These are phyloP conservation scores for Sporothrix inflata DNA, from an alignment of 2,329 filamentous ascomycete genomes.

Conservation along the genomic window DNA sequence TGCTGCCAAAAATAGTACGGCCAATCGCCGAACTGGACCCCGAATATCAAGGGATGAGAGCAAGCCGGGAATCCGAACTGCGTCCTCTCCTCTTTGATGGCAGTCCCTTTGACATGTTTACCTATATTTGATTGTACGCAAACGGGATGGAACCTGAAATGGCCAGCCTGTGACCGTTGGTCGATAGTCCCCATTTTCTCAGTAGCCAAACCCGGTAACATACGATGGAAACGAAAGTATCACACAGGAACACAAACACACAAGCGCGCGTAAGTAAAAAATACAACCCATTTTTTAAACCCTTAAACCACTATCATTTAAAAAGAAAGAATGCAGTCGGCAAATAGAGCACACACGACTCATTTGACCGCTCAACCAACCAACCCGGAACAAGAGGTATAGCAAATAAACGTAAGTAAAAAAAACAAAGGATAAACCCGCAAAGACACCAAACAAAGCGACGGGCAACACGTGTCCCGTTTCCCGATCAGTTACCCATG, in stretches of 20 bases:
- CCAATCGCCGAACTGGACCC: background rate
- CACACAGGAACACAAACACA: background rate
- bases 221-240: background rate
- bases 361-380: background rate
- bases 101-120: background rate
- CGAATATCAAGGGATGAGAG: background rate
- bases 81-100: background rate
- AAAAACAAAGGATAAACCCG: background rate
- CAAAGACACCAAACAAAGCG: background rate
- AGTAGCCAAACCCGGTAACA: background rate
- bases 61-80: background rate
- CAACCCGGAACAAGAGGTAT: background rate
- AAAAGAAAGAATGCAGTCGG: background rate
- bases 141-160: background rate
- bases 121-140: background rate
- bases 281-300: background rate
- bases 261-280: no score
- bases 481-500: background rate
- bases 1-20: background rate
- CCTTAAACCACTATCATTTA: background rate
- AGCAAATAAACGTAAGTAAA: conserved; percentile 3
- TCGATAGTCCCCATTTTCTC: background rate
- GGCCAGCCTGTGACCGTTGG: background rate
- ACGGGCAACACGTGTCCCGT: background rate
- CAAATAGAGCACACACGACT: background rate